Percentiles rank a stretch among this genome's conserved stretches.
These are phyloP conservation scores for Candida labiduridarum DNA, from an alignment of 1,139 yeast species.

Conservation along the genomic window DNA sequence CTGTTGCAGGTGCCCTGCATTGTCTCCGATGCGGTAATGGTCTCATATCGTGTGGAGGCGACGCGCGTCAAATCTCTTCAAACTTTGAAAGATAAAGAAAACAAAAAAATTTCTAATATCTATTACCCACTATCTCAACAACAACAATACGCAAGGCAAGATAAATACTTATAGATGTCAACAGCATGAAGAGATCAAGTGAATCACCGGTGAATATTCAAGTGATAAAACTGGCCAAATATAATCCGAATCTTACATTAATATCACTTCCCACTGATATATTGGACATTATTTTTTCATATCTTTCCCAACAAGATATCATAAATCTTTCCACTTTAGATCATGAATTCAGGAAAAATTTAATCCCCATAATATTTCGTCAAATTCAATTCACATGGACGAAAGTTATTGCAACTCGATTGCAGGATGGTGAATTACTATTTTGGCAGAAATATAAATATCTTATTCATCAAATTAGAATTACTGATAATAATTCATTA, in stretches of 20 bases:
- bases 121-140: no score
- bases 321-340: constrained; percentile 25
- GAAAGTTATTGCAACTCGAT: constrained; percentile 11
- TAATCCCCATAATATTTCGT: constrained; percentile 26
- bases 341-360: constrained; percentile 22
- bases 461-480: constrained; percentile 25
- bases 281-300: constrained; percentile 23
- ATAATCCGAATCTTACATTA: constrained; percentile 11
- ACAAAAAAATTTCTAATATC: not conserved
- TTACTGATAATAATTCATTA: constrained; percentile 37
- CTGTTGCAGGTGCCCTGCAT: not conserved
- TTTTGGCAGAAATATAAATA: constrained; percentile 14
- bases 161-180: no score
- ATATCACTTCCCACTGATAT: constrained; percentile 32
- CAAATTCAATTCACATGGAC: constrained; percentile 35
- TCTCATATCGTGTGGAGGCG: no score
- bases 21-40: not conserved
- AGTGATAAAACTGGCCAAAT: constrained; percentile 2
- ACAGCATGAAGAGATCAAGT: not conserved
- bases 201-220: not conserved
- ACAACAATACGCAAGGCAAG: no score
- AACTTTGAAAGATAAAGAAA: not conserved
- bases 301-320: constrained; percentile 24
- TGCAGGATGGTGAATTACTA: not conserved
- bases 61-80: not conserved